Conservation (phyloP, 208 protist species). For the Trypanosoma boissoni region DNA sequence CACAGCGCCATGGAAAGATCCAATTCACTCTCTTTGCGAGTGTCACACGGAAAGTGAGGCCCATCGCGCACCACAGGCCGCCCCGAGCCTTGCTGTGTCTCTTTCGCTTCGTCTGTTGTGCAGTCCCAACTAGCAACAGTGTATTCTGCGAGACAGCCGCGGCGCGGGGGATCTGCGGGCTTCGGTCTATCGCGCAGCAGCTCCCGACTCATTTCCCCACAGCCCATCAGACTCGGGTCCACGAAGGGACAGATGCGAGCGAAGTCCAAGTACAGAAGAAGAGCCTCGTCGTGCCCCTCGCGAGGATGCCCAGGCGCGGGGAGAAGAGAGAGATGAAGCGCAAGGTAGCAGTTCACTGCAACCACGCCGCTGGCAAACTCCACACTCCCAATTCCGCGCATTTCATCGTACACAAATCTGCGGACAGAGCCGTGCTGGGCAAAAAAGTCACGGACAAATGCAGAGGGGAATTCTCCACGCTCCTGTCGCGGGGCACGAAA, state of each 20-base stretch:
- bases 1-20: constrained; percentile 37
- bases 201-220: constrained; percentile 45
- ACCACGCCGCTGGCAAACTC: constrained; percentile 45
- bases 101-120: background rate
- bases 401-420: constrained; percentile 42
- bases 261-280: constrained; percentile 60
- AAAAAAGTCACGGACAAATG: constrained; percentile 55
- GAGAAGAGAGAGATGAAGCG: constrained; percentile 49
- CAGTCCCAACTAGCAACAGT: constrained; percentile 5
- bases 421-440: constrained; percentile 50
- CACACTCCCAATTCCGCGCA: constrained; percentile 61
- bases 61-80: constrained; percentile 17
- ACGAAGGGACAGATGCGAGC: constrained; percentile 60
- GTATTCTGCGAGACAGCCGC: background rate
- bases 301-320: constrained; percentile 5
- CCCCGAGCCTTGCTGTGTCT: background rate
- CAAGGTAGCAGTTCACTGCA: constrained; percentile 59
- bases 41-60: constrained; percentile 34
- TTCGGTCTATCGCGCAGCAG: constrained; percentile 15
- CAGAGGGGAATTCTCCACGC: background rate
- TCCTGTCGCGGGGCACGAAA: constrained; percentile 25
- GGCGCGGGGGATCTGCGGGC: background rate
- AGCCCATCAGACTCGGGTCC: constrained; percentile 41
- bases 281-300: background rate
- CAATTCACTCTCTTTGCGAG: constrained; percentile 10